Conservation (phyloP, 208 protist genomes). For the Trypanosoma theileri region DNA sequence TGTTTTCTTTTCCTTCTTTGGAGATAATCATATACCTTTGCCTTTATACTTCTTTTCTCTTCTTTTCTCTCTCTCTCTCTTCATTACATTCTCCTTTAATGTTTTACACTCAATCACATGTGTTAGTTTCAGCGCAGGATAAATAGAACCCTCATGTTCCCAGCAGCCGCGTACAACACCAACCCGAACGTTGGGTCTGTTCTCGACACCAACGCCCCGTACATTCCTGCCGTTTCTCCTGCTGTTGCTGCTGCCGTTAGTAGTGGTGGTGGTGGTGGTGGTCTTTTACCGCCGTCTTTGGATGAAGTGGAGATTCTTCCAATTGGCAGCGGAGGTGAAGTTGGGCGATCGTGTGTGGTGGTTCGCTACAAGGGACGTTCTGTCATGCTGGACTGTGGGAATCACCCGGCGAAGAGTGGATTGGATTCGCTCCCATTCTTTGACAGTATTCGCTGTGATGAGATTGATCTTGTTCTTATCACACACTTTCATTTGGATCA, state of each 20-base stretch:
- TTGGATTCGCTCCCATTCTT: conserved; percentile 97
- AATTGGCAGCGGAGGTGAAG: conserved; percentile 96
- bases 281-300: neutral
- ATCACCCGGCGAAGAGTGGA: conserved; percentile 96
- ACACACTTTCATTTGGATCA: conserved; percentile 98
- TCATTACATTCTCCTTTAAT: conserved; percentile 2
- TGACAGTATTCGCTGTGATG: conserved; percentile 92
- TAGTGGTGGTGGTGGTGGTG: too few species aligned
- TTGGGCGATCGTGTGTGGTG: conserved; percentile 97
- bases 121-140: conserved; percentile 9
- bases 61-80: too few species aligned
- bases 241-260: too few species aligned
- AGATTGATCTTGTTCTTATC: conserved; percentile 96
- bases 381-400: conserved; percentile 99
- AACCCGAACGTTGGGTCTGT: conserved; percentile 8
- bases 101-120: neutral
- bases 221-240: conserved; percentile 2
- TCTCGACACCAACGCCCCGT: conserved; percentile 4
- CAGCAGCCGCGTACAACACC: conserved; percentile 15
- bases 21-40: too few species aligned
- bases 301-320: conserved; percentile 95
- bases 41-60: too few species aligned
- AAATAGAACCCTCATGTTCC: conserved; percentile 16
- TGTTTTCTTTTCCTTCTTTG: too few species aligned
- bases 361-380: conserved; percentile 95